These are phyloP conservation scores for Gnomoniopsis sp. DNA, from an alignment of 2,329 filamentous ascomycete species.

Conservation along the genomic window DNA sequence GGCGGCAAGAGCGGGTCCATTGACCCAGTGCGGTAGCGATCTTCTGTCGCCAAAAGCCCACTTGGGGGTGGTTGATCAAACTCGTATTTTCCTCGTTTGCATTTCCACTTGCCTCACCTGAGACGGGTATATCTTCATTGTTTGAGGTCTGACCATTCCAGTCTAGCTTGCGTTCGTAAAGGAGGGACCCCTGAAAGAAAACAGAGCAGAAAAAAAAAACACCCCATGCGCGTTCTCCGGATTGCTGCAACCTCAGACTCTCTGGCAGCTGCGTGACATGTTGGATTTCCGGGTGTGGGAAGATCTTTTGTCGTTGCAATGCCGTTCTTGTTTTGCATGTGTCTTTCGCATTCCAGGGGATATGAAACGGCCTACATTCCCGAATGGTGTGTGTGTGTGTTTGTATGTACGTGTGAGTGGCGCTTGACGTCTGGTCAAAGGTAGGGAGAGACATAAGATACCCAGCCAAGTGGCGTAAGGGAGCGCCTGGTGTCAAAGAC, in stretches of 20 bases:
- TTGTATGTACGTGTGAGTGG: neutral
- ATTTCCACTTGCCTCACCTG: slow-evolving; percentile 7
- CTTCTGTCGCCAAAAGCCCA: neutral
- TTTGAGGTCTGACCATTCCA: slow-evolving; percentile 10
- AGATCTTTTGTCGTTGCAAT: too few species aligned
- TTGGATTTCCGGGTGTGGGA: neutral
- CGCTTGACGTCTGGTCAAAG: neutral
- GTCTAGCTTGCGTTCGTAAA: slow-evolving; percentile 2
- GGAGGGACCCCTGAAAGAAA: slow-evolving; percentile 1
- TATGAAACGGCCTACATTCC: neutral
- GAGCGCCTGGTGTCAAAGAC: neutral
- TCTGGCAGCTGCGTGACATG: neutral
- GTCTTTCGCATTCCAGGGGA: neutral
- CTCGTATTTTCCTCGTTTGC: slow-evolving; percentile 7
- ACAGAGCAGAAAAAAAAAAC: too few species aligned
- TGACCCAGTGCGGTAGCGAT: neutral
- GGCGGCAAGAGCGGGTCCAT: neutral
- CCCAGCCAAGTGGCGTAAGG: neutral
- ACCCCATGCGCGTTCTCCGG: slow-evolving; percentile 1
- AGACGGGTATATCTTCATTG: slow-evolving; percentile 15
- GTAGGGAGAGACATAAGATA: neutral
- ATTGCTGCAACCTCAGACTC: neutral
- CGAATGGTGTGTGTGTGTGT: neutral
- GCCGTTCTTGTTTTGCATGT: neutral
- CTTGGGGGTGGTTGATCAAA: neutral